A percentile compares a stretch with the other conserved stretches of the same genome.
These are phyloP conservation scores for Nephromyces sp. DNA, from an alignment of 169 alveolate species.

Conservation along the genomic window DNA sequence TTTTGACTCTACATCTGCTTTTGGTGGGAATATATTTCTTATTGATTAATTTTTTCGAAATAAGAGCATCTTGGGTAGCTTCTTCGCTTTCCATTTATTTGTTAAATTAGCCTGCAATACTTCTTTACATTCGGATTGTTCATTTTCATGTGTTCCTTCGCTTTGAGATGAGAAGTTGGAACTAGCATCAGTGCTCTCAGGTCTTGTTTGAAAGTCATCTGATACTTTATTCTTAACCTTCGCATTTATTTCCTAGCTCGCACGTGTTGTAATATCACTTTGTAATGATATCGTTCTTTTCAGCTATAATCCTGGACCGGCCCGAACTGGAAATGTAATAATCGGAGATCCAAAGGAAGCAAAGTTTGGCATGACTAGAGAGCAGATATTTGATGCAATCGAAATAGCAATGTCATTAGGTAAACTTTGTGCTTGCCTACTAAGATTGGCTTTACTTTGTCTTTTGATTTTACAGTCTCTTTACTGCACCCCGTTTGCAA, in stretches of 20 bases:
- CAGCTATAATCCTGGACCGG: constrained; percentile 22
- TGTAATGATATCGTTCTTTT: background rate
- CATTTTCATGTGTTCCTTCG: too few relatives aligned
- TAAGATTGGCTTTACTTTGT: too few relatives aligned
- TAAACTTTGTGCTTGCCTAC: too few relatives aligned
- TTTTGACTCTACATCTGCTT: background rate
- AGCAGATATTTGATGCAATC: constrained; percentile 27
- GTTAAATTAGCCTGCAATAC: too few relatives aligned
- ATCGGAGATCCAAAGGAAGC: constrained; percentile 37
- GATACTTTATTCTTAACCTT: too few relatives aligned
- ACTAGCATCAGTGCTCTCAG: background rate
- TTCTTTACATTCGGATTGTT: too few relatives aligned
- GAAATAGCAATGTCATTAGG: constrained; percentile 6
- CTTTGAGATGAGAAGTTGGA: background rate
- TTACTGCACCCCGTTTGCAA: too few relatives aligned
- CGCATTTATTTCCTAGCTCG: background rate
- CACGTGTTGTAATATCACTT: background rate
- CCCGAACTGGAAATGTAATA: constrained; percentile 22
- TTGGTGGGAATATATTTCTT: background rate
- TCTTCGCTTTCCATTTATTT: too few relatives aligned
- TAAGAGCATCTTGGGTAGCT: background rate
- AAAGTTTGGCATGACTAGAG: constrained; percentile 33
- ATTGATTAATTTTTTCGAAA: background rate
- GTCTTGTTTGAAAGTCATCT: background rate
- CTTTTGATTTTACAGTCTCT: too few relatives aligned